phyloP scores from a whole-genome alignment of 495 filamentous ascomycete genomes.

The Trichoderma reesei region DNA sequence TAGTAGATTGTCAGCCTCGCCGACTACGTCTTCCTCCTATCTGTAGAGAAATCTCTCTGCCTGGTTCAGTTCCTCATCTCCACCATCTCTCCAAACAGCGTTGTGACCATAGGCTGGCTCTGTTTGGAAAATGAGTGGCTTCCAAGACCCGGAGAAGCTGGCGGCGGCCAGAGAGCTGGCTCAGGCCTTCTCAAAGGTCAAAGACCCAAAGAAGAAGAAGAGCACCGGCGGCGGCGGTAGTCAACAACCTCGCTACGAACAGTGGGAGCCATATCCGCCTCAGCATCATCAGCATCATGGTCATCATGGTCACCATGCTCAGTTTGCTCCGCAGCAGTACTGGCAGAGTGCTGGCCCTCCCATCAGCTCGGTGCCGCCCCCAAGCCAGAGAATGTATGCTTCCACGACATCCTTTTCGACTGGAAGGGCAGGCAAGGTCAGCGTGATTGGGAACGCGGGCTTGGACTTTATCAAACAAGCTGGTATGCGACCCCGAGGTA shows the following conservation, averaged over 20 bases:
- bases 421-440: neutral
- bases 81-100: too few relatives aligned
- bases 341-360: neutral
- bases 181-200: neutral
- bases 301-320: neutral
- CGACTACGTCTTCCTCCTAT: too few relatives aligned
- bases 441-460: neutral
- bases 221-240: neutral
- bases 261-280: neutral
- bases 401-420: too few relatives aligned
- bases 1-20: neutral
- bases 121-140: neutral
- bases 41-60: too few relatives aligned
- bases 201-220: neutral
- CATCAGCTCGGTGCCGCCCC: neutral
- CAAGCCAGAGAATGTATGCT: neutral
- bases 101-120: too few relatives aligned
- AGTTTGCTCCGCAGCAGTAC: neutral
- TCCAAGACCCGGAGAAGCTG: neutral
- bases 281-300: neutral
- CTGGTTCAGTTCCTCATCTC: too few relatives aligned
- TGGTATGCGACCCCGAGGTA: neutral
- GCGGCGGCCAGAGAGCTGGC: slow-evolving; percentile 1
- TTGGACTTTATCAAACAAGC: neutral
- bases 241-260: neutral